Percentiles rank a stretch among this genome's conserved stretches.
Evolutionary conservation across 73 alveolate species (phyloP).

Genomic region (Paramecium caudatum): DNA sequence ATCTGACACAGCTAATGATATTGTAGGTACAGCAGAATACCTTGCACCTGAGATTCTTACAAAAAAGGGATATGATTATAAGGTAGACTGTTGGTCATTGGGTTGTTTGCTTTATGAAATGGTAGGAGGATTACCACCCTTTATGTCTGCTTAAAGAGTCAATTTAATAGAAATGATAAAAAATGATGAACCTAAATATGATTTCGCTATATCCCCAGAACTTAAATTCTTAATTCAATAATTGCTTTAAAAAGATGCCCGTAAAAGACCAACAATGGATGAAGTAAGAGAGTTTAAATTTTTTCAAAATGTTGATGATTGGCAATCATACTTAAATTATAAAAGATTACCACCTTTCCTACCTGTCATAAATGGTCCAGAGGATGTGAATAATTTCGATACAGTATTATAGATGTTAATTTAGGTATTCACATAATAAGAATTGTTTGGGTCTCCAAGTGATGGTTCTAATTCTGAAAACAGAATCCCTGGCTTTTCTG

Average conservation of each 20-base stretch:
- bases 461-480: conserved; percentile 59
- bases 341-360: conserved; percentile 16
- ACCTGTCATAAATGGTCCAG: conserved; percentile 19
- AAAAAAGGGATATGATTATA: conserved; percentile 78
- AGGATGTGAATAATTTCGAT: conserved; percentile 6
- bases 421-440: conserved; percentile 60
- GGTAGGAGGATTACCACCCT: conserved; percentile 87
- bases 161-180: conserved; percentile 48
- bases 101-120: conserved; percentile 88
- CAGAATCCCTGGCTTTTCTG: conserved; percentile 49
- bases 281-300: conserved; percentile 86
- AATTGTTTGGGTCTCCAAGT: conserved; percentile 51
- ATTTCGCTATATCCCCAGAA: conserved; percentile 58
- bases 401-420: neutral
- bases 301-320: conserved; percentile 72
- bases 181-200: conserved; percentile 17
- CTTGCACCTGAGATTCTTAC: conserved; percentile 84
- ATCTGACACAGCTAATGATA: conserved; percentile 77
- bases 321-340: neutral
- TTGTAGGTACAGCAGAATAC: conserved; percentile 91
- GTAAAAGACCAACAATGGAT: conserved; percentile 81
- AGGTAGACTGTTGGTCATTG: conserved; percentile 88
- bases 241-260: conserved; percentile 86
- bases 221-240: neutral
- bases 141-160: conserved; percentile 69